Percentiles rank a stretch among this genome's conserved stretches.
Evolutionary conservation across 1,139 yeast genomes (phyloP).

Genomic region (Lodderomyces oxycetoniae): DNA sequence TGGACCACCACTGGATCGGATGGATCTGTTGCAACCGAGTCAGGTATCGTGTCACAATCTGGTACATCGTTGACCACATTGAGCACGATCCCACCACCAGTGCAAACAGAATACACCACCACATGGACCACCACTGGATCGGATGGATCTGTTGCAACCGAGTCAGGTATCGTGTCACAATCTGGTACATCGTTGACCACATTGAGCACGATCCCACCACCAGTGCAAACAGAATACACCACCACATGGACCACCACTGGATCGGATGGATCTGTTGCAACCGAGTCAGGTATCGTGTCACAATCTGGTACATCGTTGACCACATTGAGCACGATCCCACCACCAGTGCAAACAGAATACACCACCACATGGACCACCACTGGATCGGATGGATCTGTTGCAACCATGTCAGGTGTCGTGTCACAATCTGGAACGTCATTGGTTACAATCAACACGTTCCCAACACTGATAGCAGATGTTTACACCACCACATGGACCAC

Average conservation of each 20-base stretch:
- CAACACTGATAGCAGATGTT: constrained; percentile 16
- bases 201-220: constrained; percentile 4
- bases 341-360: constrained; percentile 13
- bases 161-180: constrained; percentile 7
- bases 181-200: constrained; percentile 7
- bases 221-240: constrained; percentile 12
- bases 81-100: constrained; percentile 3
- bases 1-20: constrained; percentile 16
- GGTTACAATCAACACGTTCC: constrained; percentile 6
- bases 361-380: constrained; percentile 13
- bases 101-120: constrained; percentile 5
- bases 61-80: constrained; percentile 6
- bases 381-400: constrained; percentile 4
- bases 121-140: constrained; percentile 6
- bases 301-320: constrained; percentile 5
- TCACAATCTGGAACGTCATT: constrained; percentile 3
- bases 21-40: constrained; percentile 15
- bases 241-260: constrained; percentile 16
- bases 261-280: constrained; percentile 10
- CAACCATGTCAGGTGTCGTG: constrained; percentile 8
- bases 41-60: constrained; percentile 7
- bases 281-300: constrained; percentile 16
- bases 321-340: constrained; percentile 8
- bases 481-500: constrained; percentile 15
- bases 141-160: constrained; percentile 5